Evolutionary conservation across 2,329 filamentous ascomycete genomes (phyloP), one percentile per base, ranked within the genome.

Genomic region (Pleochaeta shiraiana): DNA sequence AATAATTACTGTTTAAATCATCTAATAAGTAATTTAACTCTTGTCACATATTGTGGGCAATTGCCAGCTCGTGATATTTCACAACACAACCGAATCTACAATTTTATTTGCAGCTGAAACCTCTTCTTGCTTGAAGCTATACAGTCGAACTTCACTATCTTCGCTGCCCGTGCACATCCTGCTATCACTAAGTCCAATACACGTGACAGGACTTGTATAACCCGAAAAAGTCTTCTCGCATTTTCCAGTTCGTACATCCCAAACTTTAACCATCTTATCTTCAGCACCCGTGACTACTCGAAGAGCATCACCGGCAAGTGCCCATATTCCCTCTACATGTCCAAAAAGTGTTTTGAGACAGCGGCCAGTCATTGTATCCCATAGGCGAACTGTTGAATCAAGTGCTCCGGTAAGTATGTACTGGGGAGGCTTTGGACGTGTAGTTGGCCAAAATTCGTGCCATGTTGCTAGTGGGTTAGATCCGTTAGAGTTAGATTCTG

Each of bases 311-410:
- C 88, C 92, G 0, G 88, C 89, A 2, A 98, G 79, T 5, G 88
- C 87, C 93, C 93, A 98, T 24, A 98, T 87, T 34, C 93, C 93
- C 74, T 98, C 93, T 26, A 98, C 82, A 71, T 98, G 93, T 0
- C 93, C 93, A 73, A 97, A 98, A 78, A 96, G 95, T 34, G 90
- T 95, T 67, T 90, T 87, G 37, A 96, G 79, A 70, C 89, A 95
- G 67, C 83, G 83, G 43, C 89, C 90, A 0, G 87, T 87, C 4
- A 81, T 82, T 1, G 90, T 88, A 73, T 96, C 90, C 92, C 93
- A 98, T 24, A 97, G 80, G 12, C 92, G 86, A 67, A 97, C 88
- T 0, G 90, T 96, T 65, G 86, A 87, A 74, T 98, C 93, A 21
- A 98, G 81, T 0, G 90, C 90, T 63, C 89, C 91, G 0, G 91